Percentiles rank a stretch among this genome's conserved stretches.
phyloP scores from a whole-genome alignment of 495 filamentous ascomycete genomes.

The Echria macrotheca region DNA sequence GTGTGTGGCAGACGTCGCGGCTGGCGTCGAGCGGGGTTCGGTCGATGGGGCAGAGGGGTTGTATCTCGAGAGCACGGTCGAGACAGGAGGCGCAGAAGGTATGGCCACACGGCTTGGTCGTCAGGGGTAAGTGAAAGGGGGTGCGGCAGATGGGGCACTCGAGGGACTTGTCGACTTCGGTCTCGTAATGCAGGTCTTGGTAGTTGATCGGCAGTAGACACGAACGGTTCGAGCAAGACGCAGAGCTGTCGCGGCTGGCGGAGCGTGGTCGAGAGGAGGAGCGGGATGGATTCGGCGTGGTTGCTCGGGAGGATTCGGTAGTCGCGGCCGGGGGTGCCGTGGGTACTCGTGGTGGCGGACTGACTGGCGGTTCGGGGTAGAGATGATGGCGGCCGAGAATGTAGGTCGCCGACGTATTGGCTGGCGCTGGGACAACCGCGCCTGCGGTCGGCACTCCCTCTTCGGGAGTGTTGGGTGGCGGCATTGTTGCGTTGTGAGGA shows the following conservation, averaged over 20 bases:
- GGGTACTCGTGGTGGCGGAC: conserved; percentile 5
- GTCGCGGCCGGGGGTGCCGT: conserved; percentile 8
- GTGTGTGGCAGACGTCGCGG: conserved; percentile 21
- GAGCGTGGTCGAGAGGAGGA: conserved; percentile 7
- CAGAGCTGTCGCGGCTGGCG: neutral
- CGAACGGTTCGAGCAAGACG: conserved; percentile 6
- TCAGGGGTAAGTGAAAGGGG: conserved; percentile 66
- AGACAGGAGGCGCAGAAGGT: conserved; percentile 72
- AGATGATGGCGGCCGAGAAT: neutral
- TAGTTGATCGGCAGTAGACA: conserved; percentile 46
- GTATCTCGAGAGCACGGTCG: conserved; percentile 48
- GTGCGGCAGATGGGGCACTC: conserved; percentile 80
- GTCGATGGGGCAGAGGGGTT: conserved; percentile 48
- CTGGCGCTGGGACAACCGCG: neutral
- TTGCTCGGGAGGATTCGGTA: conserved; percentile 7
- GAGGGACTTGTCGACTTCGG: conserved; percentile 65
- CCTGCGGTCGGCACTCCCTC: conserved; percentile 9
- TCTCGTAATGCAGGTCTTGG: conserved; percentile 64
- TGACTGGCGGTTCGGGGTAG: conserved; percentile 2
- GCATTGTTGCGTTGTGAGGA: too few relatives aligned
- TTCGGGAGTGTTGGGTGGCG: conserved; percentile 14
- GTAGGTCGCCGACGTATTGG: neutral
- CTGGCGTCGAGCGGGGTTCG: conserved; percentile 35
- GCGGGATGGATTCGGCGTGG: conserved; percentile 4
- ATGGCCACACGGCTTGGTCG: conserved; percentile 57